phyloP scores from a whole-genome alignment of 441 rosid species.

The Corymbia citriodora region DNA sequence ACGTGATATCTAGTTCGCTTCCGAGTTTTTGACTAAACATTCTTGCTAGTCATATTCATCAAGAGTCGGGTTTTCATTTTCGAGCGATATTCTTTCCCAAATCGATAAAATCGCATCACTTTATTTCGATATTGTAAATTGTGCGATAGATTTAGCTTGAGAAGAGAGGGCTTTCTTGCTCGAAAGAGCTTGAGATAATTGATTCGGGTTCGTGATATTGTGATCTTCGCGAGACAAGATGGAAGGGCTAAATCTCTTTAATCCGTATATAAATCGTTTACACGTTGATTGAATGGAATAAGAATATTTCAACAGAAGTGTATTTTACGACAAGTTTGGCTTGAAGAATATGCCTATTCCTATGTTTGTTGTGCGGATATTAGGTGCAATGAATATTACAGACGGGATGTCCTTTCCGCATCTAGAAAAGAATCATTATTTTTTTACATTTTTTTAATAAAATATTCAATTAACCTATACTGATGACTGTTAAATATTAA shows the following conservation, averaged over 20 bases:
- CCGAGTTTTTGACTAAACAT: background rate
- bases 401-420: background rate
- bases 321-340: background rate
- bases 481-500: background rate
- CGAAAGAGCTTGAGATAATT: background rate
- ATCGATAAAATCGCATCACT: background rate
- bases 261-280: background rate
- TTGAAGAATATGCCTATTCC: background rate
- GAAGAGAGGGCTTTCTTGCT: background rate
- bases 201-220: background rate
- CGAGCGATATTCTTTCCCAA: too few relatives aligned
- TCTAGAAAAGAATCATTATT: background rate
- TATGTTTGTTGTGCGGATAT: background rate
- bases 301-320: rapidly evolving
- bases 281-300: background rate
- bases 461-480: background rate
- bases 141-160: background rate
- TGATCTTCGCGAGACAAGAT: background rate
- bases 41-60: rapidly evolving
- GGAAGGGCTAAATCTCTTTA: background rate
- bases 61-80: background rate
- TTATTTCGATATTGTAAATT: background rate
- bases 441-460: background rate
- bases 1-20: background rate
- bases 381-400: background rate